Evolutionary conservation across 768 basidiomycete genomes (phyloP).

Genomic region (Boletus rufocinnamomeus): DNA sequence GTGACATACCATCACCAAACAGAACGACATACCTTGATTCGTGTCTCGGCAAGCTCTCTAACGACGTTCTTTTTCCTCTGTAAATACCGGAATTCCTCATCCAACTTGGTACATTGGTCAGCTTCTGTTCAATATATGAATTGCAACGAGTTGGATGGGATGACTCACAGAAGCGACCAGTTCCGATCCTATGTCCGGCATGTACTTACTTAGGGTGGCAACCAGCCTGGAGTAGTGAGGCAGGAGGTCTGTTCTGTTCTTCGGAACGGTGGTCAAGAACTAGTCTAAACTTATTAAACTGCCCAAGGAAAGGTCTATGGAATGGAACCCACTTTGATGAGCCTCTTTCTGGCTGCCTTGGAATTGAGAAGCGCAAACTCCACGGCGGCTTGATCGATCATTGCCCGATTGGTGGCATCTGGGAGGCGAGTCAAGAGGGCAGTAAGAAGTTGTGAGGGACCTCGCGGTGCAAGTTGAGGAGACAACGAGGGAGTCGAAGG

Average conservation of each 20-base stretch:
- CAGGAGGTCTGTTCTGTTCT: conserved; percentile 85
- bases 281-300: conserved; percentile 33
- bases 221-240: conserved; percentile 92
- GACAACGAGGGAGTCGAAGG: conserved; percentile 58
- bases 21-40: conserved; percentile 65
- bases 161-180: conserved; percentile 73
- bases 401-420: conserved; percentile 86
- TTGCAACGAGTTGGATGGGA: background rate
- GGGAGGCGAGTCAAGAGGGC: conserved; percentile 88
- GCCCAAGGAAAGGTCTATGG: background rate
- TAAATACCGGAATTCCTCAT: conserved; percentile 95
- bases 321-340: conserved; percentile 65
- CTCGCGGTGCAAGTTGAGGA: conserved; percentile 78
- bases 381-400: conserved; percentile 92
- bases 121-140: background rate
- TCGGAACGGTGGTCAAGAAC: conserved; percentile 83
- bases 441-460: conserved; percentile 90
- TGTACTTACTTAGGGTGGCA: conserved; percentile 85
- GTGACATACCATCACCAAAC: background rate
- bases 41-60: conserved; percentile 82
- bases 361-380: conserved; percentile 98
- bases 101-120: conserved; percentile 57
- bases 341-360: conserved; percentile 90
- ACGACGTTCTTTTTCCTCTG: conserved; percentile 93
- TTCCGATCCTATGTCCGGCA: conserved; percentile 90